Percentiles rank a stretch among this genome's conserved stretches.
Evolutionary conservation across 352 stramenopile genomes (phyloP).

Genomic region (Phytophthora pseudosyringae): DNA sequence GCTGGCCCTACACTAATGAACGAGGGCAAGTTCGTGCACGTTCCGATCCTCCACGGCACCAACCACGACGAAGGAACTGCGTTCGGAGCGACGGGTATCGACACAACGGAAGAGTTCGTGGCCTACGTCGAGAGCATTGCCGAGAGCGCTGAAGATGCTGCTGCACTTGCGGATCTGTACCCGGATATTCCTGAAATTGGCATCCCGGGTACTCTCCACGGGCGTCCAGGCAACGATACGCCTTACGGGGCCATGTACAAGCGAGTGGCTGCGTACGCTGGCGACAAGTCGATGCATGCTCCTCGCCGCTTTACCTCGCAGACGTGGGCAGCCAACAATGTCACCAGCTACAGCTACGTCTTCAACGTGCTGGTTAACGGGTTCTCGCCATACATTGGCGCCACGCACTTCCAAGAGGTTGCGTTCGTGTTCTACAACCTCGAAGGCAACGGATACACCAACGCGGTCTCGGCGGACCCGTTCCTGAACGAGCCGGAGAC

Average conservation of each 20-base stretch:
- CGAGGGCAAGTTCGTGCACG: slow-evolving; percentile 37
- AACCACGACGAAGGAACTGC: slow-evolving; percentile 39
- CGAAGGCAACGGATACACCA: slow-evolving; percentile 29
- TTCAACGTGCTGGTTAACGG: slow-evolving; percentile 32
- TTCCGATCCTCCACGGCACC: slow-evolving; percentile 34
- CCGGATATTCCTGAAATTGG: slow-evolving; percentile 25
- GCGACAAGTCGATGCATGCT: slow-evolving; percentile 26
- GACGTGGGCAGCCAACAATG: slow-evolving; percentile 27
- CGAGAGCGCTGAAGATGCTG: slow-evolving; percentile 12
- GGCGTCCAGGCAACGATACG: slow-evolving; percentile 7
- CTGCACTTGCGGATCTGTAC: slow-evolving; percentile 20
- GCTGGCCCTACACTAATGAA: slow-evolving; percentile 16
- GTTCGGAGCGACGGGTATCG: slow-evolving; percentile 15
- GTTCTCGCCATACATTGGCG: slow-evolving; percentile 10
- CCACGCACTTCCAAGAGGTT: slow-evolving; percentile 38
- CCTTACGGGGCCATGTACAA: slow-evolving; percentile 32
- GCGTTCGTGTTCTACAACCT: slow-evolving; percentile 43
- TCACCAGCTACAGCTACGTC: slow-evolving; percentile 36
- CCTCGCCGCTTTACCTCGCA: slow-evolving; percentile 26
- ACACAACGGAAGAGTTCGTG: slow-evolving; percentile 33
- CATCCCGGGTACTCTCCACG: slow-evolving; percentile 23
- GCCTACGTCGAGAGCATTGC: slow-evolving; percentile 14
- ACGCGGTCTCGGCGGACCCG: slow-evolving; percentile 25
- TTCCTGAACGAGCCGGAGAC: slow-evolving; percentile 31
- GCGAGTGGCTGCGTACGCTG: slow-evolving; percentile 21